Evolutionary conservation across 305 asterid species (phyloP), one percentile per base, ranked within the genome.

Genomic region (Fraxinus xanthoxyloides): DNA sequence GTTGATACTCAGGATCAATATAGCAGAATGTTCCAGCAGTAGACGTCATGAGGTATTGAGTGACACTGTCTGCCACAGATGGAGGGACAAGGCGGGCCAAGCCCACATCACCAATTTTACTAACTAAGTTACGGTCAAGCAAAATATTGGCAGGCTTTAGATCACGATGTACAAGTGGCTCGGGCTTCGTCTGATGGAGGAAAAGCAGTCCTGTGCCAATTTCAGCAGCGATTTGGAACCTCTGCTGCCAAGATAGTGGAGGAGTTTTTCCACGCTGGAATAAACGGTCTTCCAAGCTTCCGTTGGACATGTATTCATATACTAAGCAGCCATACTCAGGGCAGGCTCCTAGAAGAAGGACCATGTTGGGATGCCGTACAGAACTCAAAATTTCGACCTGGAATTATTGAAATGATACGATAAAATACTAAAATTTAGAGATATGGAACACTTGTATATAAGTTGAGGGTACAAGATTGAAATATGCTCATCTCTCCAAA

Each of bases 11-110:
- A 6, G 92, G 92, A 65, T 89, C 92, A 8, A 87, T 89, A 81
- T 89, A 89, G 79, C 92, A 89, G 81, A 89, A 87, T 0, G 92
- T 89, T 70, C 92, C 92, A n/a, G 92, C 92, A 2, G 92, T 79
- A 13, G 89, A 84, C 15, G 92, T 89, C 90, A 89, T 77, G 5
- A 88, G 77, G 73, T 85, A 89, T 82, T 89, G 92, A 30, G 92
- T 89, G 59, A 89, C 92, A 24, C 4, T 80, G 79, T 89, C 92
- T 28, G 89, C 89, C 24, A 87, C 84, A 8, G 92, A 83, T 9
- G 90, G 89, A 30, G 92, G 92, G 78, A 89, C 92, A 40, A 89
- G 92, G 81, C 92, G 82, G 72, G 92, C 92, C 61, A 89, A 81
- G 19, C 92, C 92, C 67, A 88, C 91, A 75, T 88, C 91, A 59